phyloP scores from a whole-genome alignment of 768 basidiomycete genomes.

The Macrocybe gigantea region DNA sequence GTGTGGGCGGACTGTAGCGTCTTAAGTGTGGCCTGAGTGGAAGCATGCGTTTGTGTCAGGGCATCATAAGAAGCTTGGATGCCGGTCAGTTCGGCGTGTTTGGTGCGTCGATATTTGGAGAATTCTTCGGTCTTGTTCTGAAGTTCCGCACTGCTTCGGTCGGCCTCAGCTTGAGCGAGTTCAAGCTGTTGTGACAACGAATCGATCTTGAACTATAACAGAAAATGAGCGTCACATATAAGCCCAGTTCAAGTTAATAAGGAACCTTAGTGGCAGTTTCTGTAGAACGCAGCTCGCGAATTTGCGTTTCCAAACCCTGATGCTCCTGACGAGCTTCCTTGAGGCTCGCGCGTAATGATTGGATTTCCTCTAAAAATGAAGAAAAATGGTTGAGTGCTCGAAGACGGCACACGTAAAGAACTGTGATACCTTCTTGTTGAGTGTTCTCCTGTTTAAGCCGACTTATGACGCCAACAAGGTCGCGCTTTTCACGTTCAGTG shows the following conservation, averaged over 20 bases:
- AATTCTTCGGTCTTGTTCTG: conserved; percentile 74
- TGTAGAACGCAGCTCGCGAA: conserved; percentile 66
- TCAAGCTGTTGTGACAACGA: conserved; percentile 77
- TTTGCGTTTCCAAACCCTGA: conserved; percentile 57
- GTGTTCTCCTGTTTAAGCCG: conserved; percentile 71
- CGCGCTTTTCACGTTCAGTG: conserved; percentile 85
- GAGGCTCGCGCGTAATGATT: conserved; percentile 58
- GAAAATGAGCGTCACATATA: not conserved
- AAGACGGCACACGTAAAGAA: not conserved
- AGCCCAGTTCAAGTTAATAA: not conserved
- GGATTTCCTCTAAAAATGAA: conserved; percentile 56
- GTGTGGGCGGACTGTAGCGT: conserved; percentile 69
- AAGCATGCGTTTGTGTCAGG: conserved; percentile 58
- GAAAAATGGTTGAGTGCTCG: not conserved
- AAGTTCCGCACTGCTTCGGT: conserved; percentile 67
- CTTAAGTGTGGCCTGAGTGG: conserved; percentile 64
- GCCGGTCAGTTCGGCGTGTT: conserved; percentile 70
- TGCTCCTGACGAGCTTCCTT: conserved; percentile 75
- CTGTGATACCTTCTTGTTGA: conserved; percentile 64
- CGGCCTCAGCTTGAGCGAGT: conserved; percentile 69
- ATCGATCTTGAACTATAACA: conserved; percentile 75
- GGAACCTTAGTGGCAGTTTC: conserved; percentile 74
- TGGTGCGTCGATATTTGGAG: conserved; percentile 73
- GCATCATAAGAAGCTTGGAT: conserved; percentile 77
- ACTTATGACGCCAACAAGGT: conserved; percentile 78